Base-by-base conservation (phyloP, 176 grass and related monocot species). In the Raddia guianensis region DNA sequence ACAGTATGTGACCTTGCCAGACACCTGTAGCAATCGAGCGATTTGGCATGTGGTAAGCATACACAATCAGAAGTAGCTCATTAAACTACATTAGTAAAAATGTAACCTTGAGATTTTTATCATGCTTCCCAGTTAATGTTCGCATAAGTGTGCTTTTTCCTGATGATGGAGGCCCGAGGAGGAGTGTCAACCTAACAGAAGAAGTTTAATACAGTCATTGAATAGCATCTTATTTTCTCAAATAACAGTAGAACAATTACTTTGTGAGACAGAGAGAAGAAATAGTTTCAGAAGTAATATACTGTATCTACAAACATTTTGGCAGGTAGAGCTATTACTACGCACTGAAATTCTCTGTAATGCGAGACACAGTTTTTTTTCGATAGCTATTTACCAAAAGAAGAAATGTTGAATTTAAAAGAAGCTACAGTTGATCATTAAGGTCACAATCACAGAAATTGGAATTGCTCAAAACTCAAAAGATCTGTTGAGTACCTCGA, bases 151-250 rank as follows among this genome's bases (percentile, higher is more conserved):
- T 87, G 58, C 89, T 91, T 82, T 94, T 94, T 52, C 92, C 92
- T 27, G 86, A 91, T 49, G 83, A 70, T 50, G 91, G 89, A 82
- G 92, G 92, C 61, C 89, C 89, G 1, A 94, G 89, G 61, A 94
- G 89, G 85, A 94, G 84, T 66, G 92, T 91, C 89, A 91, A 80
- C 86, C 92, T 94, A 87, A 84, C n/a, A 90, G 15, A 68, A 80
- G 67, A 51, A 69, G 37, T 74, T 78, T 70, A 65, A 47, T 56
- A 13, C n/a, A 63, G 63, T 4, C n/a, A 27, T 70, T 86, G 2
- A 56, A 82, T 58, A 68, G 13, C 12, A 80, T 16, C 10, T 70
- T 14, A 10, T 46, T 44, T 76, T 64, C 32, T 73, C 1, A 51
- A 51, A 51, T 72, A 72, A 51, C 40, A 40, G 58, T 68, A 45